Conservation (phyloP, 768 basidiomycete genomes). For the Leucosporidium yakuticum region DNA sequence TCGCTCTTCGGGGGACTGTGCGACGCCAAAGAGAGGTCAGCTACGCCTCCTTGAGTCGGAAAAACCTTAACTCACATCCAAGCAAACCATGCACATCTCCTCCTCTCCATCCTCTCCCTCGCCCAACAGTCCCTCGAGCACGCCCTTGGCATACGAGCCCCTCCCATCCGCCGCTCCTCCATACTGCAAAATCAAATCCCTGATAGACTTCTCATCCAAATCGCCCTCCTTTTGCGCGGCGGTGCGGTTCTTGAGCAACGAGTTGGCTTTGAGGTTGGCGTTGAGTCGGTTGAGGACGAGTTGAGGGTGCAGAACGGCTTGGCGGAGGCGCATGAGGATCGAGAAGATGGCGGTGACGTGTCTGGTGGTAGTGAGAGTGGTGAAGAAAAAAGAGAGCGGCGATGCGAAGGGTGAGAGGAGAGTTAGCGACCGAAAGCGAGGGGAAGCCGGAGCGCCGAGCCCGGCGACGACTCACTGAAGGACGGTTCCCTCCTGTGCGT, state of each 20-base stretch:
- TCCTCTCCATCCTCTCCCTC: constrained; percentile 5
- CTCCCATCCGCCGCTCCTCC: constrained; percentile 5
- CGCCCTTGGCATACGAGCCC: constrained; percentile 42
- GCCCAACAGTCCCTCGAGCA: constrained; percentile 60
- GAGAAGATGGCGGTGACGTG: constrained; percentile 56
- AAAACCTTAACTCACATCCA: constrained; percentile 51
- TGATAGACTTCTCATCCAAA: constrained; percentile 21
- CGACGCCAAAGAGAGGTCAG: no score
- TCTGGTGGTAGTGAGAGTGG: not conserved
- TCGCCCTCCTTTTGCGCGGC: constrained; percentile 36
- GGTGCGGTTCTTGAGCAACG: constrained; percentile 1
- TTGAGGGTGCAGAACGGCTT: constrained; percentile 84
- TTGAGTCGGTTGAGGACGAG: constrained; percentile 59
- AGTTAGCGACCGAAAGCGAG: no score
- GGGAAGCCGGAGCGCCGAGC: constrained; percentile 59
- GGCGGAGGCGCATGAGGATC: constrained; percentile 87
- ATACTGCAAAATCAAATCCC: constrained; percentile 31
- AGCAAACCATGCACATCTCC: constrained; percentile 72
- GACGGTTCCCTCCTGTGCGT: constrained; percentile 62
- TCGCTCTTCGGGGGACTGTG: not conserved
- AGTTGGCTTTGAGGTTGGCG: constrained; percentile 71
- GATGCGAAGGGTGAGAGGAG: not conserved
- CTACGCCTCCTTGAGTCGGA: no score
- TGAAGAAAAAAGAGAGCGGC: not conserved
- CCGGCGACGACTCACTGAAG: constrained; percentile 42